Evolutionary conservation across 148 eudicot genomes (phyloP), one percentile per base, ranked within the genome.

Genomic region (Polygonum maritimum): DNA sequence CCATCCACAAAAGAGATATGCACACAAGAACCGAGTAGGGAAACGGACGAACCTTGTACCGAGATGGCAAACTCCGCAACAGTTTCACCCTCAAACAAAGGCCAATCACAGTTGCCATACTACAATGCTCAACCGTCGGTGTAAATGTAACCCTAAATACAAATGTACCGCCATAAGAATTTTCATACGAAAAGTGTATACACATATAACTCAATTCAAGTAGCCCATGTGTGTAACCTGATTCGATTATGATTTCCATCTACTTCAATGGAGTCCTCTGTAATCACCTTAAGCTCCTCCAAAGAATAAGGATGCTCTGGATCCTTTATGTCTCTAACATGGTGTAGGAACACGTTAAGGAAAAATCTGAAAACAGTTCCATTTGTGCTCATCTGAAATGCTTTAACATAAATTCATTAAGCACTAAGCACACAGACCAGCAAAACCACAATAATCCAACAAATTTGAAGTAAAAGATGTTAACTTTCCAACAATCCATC

Each of bases 301-400:
- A 95, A 80, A 13, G 99, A 92, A 79, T 95, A 95, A 71, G 99
- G 99, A 88, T 95, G 99, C 79, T 95, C 99, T 15, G 99, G 99
- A 84, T 95, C 97, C 85, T 95, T 95, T 75, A 95, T 95, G 79
- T 95, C 99, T 88, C 97, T 87, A 80, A 95, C 80, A 90, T 95
- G 97, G 57, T 95, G 85, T 95, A 76, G 75, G 82, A 78, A 76
- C 0, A 48, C 71, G 84, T 81, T 80, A 88, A 88, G 73, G 81
- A 36, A 76, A 51, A 14, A 70, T 41, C 49, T 33, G 21, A 19
- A 71, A 10, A 5, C 10, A 1, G 36, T n/a, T n/a, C 18, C 75
- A 72, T 12, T 10, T n/a, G 45, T 72, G 75, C 26, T n/a, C 36
- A 72, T 15, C n/a, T 9, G 51, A 72, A 10, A 44, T 18, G 11